Percentiles rank a stretch among this genome's conserved stretches.
Conservation (phyloP, 2,329 filamentous ascomycete species). For the Calonectria leucothoes region DNA sequence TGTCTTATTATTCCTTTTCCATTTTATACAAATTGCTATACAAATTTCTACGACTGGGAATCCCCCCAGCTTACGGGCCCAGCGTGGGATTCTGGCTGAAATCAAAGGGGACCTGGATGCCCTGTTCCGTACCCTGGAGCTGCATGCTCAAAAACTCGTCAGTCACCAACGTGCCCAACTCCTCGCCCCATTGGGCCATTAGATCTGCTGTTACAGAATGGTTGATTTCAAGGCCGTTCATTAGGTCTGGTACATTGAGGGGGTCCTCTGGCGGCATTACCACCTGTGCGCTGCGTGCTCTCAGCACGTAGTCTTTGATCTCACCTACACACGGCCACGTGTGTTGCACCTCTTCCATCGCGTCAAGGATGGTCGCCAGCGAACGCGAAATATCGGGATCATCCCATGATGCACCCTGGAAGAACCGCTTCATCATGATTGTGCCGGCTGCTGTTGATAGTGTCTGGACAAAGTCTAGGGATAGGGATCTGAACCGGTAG, state of each 20-base stretch:
- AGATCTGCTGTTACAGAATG: conserved; percentile 38
- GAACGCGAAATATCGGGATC: conserved; percentile 60
- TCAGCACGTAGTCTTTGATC: conserved; percentile 50
- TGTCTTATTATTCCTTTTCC: not conserved
- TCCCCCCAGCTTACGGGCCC: not conserved
- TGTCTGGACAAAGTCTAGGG: conserved; percentile 62
- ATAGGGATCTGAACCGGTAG: conserved; percentile 57
- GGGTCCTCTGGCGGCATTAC: conserved; percentile 46
- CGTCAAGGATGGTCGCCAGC: conserved; percentile 60
- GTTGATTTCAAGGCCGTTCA: conserved; percentile 47
- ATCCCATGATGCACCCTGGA: conserved; percentile 53
- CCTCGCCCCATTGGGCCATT: conserved; percentile 44
- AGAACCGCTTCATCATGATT: conserved; percentile 58
- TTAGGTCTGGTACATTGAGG: conserved; percentile 46
- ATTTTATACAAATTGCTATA: not conserved
- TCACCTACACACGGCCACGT: conserved; percentile 60
- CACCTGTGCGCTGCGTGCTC: conserved; percentile 45
- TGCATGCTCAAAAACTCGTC: conserved; percentile 50
- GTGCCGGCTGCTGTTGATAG: conserved; percentile 59
- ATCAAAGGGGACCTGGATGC: conserved; percentile 42
- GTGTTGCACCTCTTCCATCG: conserved; percentile 63
- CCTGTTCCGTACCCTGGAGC: conserved; percentile 42
- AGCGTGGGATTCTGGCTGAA: conserved; percentile 41
- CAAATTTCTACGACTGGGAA: not conserved
- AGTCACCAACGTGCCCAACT: conserved; percentile 48